Conservation (phyloP, 1,139 yeast genomes). For the Blastobotrys persicus region DNA sequence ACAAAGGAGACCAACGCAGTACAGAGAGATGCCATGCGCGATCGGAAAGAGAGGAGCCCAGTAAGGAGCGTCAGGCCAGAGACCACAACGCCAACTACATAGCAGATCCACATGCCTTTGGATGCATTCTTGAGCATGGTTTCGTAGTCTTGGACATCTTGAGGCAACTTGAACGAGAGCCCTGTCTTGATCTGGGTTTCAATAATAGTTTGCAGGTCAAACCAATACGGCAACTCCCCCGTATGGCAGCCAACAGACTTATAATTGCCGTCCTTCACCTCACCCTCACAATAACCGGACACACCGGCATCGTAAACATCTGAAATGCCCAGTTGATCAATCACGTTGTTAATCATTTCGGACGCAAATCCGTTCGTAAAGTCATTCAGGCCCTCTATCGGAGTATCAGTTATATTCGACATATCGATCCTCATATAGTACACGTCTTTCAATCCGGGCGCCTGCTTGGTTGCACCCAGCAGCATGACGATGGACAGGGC, state of each 20-base stretch:
- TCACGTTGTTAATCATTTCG: slow-evolving; percentile 18
- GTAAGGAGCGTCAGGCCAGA: slow-evolving; percentile 42
- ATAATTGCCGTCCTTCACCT: slow-evolving; percentile 24
- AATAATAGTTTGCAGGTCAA: slow-evolving; percentile 54
- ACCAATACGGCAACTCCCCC: slow-evolving; percentile 53
- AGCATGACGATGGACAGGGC: slow-evolving; percentile 42
- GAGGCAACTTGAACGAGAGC: slow-evolving; percentile 35
- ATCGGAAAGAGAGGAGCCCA: slow-evolving; percentile 41
- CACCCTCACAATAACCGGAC: slow-evolving; percentile 76
- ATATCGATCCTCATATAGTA: slow-evolving; percentile 46
- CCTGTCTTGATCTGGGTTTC: slow-evolving; percentile 42
- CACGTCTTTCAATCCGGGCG: slow-evolving; percentile 39
- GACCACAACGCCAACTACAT: slow-evolving; percentile 45
- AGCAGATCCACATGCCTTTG: slow-evolving; percentile 47
- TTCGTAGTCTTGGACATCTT: slow-evolving; percentile 35
- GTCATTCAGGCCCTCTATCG: slow-evolving; percentile 25
- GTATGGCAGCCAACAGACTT: slow-evolving; percentile 39
- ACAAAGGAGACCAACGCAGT: slow-evolving; percentile 36
- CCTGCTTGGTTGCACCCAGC: slow-evolving; percentile 41
- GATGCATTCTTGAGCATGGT: slow-evolving; percentile 43
- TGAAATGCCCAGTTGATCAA: slow-evolving; percentile 49
- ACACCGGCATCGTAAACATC: slow-evolving; percentile 62
- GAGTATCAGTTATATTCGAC: slow-evolving; percentile 27
- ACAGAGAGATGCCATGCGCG: slow-evolving; percentile 39
- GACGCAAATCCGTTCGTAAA: slow-evolving; percentile 16